These are phyloP conservation scores for Mycena epipterygia DNA, from an alignment of 768 basidiomycete genomes.

Conservation along the genomic window DNA sequence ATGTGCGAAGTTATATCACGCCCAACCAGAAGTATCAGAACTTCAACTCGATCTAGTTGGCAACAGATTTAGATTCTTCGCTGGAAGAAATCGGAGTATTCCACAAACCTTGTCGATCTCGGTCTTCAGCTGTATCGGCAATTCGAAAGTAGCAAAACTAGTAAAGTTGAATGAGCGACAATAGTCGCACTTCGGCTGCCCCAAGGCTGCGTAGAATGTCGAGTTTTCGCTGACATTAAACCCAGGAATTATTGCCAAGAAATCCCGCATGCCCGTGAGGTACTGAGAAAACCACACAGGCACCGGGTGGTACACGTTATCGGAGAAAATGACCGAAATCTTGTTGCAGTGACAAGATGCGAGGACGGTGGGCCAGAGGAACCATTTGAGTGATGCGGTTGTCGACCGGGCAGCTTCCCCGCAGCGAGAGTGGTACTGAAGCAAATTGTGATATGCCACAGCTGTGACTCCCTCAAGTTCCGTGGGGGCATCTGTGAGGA, in stretches of 20 bases:
- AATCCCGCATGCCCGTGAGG: neutral
- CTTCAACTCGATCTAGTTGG: conserved; percentile 11
- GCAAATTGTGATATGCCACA: conserved; percentile 17
- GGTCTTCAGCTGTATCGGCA: neutral
- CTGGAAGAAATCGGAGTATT: neutral
- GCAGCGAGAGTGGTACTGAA: conserved; percentile 20
- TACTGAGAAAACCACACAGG: neutral
- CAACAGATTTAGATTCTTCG: conserved; percentile 4
- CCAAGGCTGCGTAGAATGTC: neutral
- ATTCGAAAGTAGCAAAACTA: neutral
- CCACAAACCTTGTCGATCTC: conserved; percentile 20
- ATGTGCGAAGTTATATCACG: neutral
- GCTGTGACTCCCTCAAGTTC: neutral
- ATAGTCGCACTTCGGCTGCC: neutral
- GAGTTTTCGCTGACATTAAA: neutral
- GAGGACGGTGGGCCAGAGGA: neutral
- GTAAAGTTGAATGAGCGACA: conserved; percentile 16
- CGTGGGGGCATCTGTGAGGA: neutral
- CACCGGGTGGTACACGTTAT: neutral
- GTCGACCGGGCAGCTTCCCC: neutral
- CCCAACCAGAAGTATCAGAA: conserved; percentile 16
- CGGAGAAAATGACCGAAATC: neutral
- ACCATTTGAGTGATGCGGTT: neutral
- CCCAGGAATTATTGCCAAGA: neutral
- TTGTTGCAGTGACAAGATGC: neutral